Evolutionary conservation across 2,329 filamentous ascomycete species (phyloP).

Genomic region (Fusarium temperatum): DNA sequence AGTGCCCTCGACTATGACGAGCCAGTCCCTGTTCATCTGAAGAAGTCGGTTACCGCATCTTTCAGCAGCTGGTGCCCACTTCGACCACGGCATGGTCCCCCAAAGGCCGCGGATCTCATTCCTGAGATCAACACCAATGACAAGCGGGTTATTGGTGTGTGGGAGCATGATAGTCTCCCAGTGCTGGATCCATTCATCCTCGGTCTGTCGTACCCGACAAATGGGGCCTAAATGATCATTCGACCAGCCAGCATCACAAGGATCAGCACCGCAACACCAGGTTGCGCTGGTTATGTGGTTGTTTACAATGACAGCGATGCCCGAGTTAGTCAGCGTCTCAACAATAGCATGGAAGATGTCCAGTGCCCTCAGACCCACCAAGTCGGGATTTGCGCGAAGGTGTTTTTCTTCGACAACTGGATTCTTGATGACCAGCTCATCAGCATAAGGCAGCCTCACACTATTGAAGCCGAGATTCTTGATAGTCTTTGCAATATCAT

Average conservation of each 20-base stretch:
- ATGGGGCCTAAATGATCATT: slow-evolving; percentile 70
- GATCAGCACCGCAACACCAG: slow-evolving; percentile 75
- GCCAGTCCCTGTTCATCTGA: slow-evolving; percentile 68
- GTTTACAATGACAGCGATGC: slow-evolving; percentile 73
- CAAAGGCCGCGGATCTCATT: slow-evolving; percentile 76
- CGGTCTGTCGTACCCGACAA: slow-evolving; percentile 69
- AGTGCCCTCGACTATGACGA: slow-evolving; percentile 74
- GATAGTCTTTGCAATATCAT: slow-evolving; percentile 68
- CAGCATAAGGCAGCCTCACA: slow-evolving; percentile 73
- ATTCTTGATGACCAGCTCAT: slow-evolving; percentile 72
- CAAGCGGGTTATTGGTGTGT: slow-evolving; percentile 65
- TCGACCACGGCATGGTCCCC: slow-evolving; percentile 74
- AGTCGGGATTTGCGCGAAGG: slow-evolving; percentile 67
- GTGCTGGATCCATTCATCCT: slow-evolving; percentile 72
- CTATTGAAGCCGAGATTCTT: slow-evolving; percentile 73
- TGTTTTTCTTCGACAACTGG: slow-evolving; percentile 60
- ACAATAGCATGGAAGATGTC: slow-evolving; percentile 70
- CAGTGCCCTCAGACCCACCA: slow-evolving; percentile 64
- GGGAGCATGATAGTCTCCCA: slow-evolving; percentile 72
- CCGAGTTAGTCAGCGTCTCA: slow-evolving; percentile 66
- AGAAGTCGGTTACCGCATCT: slow-evolving; percentile 69
- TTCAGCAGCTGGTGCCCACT: slow-evolving; percentile 72
- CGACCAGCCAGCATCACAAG: slow-evolving; percentile 73
- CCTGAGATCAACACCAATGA: slow-evolving; percentile 72
- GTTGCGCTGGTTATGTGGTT: slow-evolving; percentile 75